Evolutionary conservation across 768 basidiomycete species (phyloP).

Genomic region (Kwoniella pini): DNA sequence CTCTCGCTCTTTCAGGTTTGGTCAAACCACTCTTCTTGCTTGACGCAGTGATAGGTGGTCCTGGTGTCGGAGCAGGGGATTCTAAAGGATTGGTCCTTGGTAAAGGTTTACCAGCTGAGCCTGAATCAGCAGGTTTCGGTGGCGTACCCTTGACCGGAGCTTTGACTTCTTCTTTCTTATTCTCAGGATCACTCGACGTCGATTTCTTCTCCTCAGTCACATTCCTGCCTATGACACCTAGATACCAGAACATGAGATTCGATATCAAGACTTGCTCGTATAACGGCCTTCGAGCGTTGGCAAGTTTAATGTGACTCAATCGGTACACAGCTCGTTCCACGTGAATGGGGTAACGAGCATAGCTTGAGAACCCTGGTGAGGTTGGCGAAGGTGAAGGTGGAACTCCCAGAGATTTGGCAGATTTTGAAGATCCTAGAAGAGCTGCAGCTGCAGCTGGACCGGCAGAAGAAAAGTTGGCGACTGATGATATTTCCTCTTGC

Average conservation of each 20-base stretch:
- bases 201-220: slow-evolving; percentile 58
- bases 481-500: slow-evolving; percentile 57
- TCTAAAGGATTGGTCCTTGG: slow-evolving; percentile 11
- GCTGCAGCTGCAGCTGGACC: slow-evolving; percentile 86
- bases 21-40: slow-evolving; percentile 58
- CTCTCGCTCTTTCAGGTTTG: slow-evolving; percentile 65
- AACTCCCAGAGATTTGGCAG: slow-evolving; percentile 62
- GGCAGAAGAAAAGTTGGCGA: slow-evolving; percentile 43
- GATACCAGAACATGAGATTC: slow-evolving; percentile 82
- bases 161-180: slow-evolving; percentile 40
- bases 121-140: slow-evolving; percentile 37
- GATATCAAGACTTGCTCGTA: slow-evolving; percentile 81
- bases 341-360: slow-evolving; percentile 91
- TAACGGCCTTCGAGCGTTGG: slow-evolving; percentile 90
- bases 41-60: slow-evolving; percentile 9
- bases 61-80: slow-evolving; percentile 6
- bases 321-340: slow-evolving; percentile 98
- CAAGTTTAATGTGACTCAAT: slow-evolving; percentile 96
- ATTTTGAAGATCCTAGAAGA: slow-evolving; percentile 78
- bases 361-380: slow-evolving; percentile 55
- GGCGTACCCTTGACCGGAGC: slow-evolving; percentile 43
- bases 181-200: slow-evolving; percentile 32
- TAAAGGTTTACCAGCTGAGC: slow-evolving; percentile 35
- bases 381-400: slow-evolving; percentile 52
- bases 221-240: slow-evolving; percentile 94